These are phyloP conservation scores for Mytilinidion resinicola DNA, from an alignment of 495 filamentous ascomycete genomes.

Conservation along the genomic window DNA sequence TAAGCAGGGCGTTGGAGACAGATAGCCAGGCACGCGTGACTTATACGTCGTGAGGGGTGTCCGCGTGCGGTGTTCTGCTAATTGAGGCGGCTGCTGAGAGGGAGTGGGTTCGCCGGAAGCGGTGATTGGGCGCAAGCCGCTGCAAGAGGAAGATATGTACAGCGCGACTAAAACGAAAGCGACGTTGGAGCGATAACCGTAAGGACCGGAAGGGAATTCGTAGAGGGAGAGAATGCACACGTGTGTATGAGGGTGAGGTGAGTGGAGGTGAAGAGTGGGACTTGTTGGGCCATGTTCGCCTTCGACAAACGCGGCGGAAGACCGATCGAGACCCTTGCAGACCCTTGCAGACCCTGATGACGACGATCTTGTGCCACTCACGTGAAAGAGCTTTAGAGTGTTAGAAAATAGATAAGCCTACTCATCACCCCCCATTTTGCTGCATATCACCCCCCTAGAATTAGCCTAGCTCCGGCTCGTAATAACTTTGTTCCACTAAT, in stretches of 20 bases:
- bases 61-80: background rate
- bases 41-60: background rate
- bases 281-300: too few relatives aligned
- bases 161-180: background rate
- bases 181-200: background rate
- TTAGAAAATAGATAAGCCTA: too few relatives aligned
- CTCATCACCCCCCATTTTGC: too few relatives aligned
- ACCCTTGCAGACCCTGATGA: too few relatives aligned
- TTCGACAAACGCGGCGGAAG: too few relatives aligned
- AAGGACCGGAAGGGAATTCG: background rate
- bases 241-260: background rate
- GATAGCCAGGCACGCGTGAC: background rate
- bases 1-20: background rate
- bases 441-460: too few relatives aligned
- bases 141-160: background rate
- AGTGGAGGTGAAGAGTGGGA: background rate
- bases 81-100: background rate
- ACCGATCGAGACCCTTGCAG: too few relatives aligned
- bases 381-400: too few relatives aligned
- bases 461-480: too few relatives aligned
- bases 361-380: too few relatives aligned
- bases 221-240: background rate
- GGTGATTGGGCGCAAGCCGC: slow-evolving; percentile 2
- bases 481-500: too few relatives aligned
- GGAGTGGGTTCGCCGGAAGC: background rate